Conservation (phyloP, 1,284 basidiomycete species). For the Xanthoconium separans region DNA sequence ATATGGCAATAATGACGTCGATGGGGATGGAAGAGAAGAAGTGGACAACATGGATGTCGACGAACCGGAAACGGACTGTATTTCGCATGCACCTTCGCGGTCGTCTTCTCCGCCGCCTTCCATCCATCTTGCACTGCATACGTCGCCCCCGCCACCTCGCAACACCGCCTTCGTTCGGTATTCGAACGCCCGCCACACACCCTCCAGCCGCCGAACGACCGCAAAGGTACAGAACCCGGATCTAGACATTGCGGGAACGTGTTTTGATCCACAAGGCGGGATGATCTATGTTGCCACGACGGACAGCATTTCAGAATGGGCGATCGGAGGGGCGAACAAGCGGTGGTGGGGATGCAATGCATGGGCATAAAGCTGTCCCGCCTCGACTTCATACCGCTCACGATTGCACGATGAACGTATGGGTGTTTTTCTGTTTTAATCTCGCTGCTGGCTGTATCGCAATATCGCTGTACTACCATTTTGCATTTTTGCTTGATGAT, state of each 20-base stretch:
- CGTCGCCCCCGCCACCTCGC: slow-evolving; percentile 22
- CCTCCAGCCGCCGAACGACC: slow-evolving; percentile 18
- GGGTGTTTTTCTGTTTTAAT: slow-evolving; percentile 12
- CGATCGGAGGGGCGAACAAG: slow-evolving; percentile 57
- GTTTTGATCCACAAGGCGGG: slow-evolving; percentile 70
- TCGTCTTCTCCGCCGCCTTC: slow-evolving; percentile 43
- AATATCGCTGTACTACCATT: slow-evolving; percentile 20
- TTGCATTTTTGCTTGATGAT: too few relatives aligned
- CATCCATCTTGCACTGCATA: slow-evolving; percentile 26
- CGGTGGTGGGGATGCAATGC: slow-evolving; percentile 52
- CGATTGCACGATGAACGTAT: not conserved
- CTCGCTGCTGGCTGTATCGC: slow-evolving; percentile 14
- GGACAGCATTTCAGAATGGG: slow-evolving; percentile 65
- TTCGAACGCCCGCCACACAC: slow-evolving; percentile 19
- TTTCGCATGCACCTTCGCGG: slow-evolving; percentile 47
- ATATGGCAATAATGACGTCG: slow-evolving; percentile 24
- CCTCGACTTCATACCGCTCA: not conserved
- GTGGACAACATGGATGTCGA: slow-evolving; percentile 40
- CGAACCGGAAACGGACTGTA: slow-evolving; percentile 44
- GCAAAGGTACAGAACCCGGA: slow-evolving; percentile 35
- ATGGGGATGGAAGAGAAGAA: slow-evolving; percentile 22
- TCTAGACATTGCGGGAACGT: slow-evolving; percentile 67
- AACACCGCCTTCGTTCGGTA: slow-evolving; percentile 17
- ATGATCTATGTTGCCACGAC: slow-evolving; percentile 67
- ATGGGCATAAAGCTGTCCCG: slow-evolving; percentile 26